Conservation (phyloP, 441 rosid genomes). For the Francoa sonchifolia region DNA sequence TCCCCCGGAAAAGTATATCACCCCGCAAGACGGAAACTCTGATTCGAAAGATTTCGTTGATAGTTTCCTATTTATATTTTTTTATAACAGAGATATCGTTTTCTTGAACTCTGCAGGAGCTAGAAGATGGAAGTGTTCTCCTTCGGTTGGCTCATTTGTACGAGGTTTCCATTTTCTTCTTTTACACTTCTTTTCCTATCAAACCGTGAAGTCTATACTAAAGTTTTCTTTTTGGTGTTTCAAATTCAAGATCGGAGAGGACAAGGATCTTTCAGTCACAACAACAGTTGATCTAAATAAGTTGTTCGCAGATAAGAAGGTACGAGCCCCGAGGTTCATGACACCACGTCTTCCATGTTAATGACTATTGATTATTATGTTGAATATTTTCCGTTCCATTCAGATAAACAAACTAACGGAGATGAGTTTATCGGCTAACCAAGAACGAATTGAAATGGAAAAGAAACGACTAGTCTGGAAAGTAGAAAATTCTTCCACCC, state of each 20-base stretch:
- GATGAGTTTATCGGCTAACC: conserved; percentile 30
- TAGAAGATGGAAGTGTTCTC: conserved; percentile 43
- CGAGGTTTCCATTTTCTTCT: conserved; percentile 33
- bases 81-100: too few relatives aligned
- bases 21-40: too few relatives aligned
- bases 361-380: conserved; percentile 1
- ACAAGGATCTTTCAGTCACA: conserved; percentile 55
- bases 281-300: conserved; percentile 59
- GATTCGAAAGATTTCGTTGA: too few relatives aligned
- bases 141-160: conserved; percentile 52
- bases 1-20: too few relatives aligned
- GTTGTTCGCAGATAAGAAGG: conserved; percentile 59
- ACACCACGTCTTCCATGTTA: neutral
- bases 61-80: neutral
- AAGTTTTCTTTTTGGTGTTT: conserved; percentile 8
- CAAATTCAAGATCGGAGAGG: conserved; percentile 61
- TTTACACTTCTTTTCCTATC: too few relatives aligned
- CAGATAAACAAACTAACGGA: conserved; percentile 25
- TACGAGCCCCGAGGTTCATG: conserved; percentile 10
- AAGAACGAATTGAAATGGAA: conserved; percentile 31
- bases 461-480: conserved; percentile 30
- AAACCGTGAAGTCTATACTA: too few relatives aligned
- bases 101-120: conserved; percentile 27
- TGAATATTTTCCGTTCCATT: conserved; percentile 1
- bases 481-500: conserved; percentile 20